Percentiles rank a stretch among this genome's conserved stretches.
Evolutionary conservation across 495 filamentous ascomycete species (phyloP).

Genomic region (Pyronema domesticum): DNA sequence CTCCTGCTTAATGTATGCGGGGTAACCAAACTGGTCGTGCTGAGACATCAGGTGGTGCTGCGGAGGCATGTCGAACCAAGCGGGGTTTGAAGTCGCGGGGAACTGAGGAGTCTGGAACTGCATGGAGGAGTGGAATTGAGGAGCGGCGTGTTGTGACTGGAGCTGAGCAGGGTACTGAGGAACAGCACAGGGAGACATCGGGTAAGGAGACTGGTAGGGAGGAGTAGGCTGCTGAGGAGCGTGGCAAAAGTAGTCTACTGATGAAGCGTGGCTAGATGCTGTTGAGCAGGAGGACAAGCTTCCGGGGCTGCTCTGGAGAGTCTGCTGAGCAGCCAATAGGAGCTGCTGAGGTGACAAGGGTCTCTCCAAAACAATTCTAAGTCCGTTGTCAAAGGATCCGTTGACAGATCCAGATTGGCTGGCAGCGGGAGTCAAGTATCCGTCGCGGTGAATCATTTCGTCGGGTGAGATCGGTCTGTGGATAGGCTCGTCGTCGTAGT

Average conservation of each 20-base stretch:
- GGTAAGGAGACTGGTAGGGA: conserved; percentile 12
- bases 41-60: conserved; percentile 18
- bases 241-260: conserved; percentile 20
- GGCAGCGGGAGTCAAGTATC: conserved; percentile 30
- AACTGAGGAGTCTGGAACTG: neutral
- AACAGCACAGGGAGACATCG: conserved; percentile 18
- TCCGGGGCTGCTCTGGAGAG: conserved; percentile 34
- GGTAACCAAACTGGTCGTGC: conserved; percentile 7
- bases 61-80: conserved; percentile 21
- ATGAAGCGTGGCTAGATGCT: conserved; percentile 18
- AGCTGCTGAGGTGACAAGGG: conserved; percentile 24
- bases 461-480: conserved; percentile 22
- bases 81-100: neutral
- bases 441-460: conserved; percentile 32
- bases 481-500: conserved; percentile 19
- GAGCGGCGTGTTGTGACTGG: conserved; percentile 9
- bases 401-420: conserved; percentile 27
- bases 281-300: conserved; percentile 34
- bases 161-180: conserved; percentile 18
- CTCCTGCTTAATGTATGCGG: conserved; percentile 21
- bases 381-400: conserved; percentile 28
- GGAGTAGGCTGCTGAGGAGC: conserved; percentile 14
- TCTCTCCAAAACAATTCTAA: conserved; percentile 25
- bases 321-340: conserved; percentile 17
- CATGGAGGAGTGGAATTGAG: conserved; percentile 12